Conservation (phyloP, 345 rosid genomes). For the Euphorbia peplus region DNA sequence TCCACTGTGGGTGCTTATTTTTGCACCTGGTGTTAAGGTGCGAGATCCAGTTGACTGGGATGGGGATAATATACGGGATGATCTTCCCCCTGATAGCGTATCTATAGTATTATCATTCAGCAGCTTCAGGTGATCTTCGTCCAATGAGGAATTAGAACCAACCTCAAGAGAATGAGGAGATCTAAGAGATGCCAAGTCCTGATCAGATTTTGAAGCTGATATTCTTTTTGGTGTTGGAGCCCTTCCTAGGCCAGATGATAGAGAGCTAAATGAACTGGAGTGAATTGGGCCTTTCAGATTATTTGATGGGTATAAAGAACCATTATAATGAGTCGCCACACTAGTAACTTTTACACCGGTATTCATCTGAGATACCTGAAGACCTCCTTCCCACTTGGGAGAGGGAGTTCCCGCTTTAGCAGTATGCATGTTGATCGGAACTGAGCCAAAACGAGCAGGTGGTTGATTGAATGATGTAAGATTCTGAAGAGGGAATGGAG, state of each 20-base stretch:
- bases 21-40: slow-evolving; percentile 40
- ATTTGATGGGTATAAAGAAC: slow-evolving; percentile 49
- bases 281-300: slow-evolving; percentile 47
- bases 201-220: slow-evolving; percentile 71
- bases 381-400: slow-evolving; percentile 61
- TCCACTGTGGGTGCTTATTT: slow-evolving; percentile 38
- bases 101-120: slow-evolving; percentile 41
- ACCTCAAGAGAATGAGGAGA: slow-evolving; percentile 52
- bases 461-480: slow-evolving; percentile 41
- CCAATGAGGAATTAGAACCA: slow-evolving; percentile 32
- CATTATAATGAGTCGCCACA: slow-evolving; percentile 33
- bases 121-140: slow-evolving; percentile 51
- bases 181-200: slow-evolving; percentile 70
- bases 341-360: slow-evolving; percentile 37
- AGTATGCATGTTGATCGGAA: slow-evolving; percentile 39
- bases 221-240: slow-evolving; percentile 41
- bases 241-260: slow-evolving; percentile 55
- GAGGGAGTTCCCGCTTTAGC: slow-evolving; percentile 46
- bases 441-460: slow-evolving; percentile 49
- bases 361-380: slow-evolving; percentile 39
- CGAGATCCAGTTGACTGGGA: slow-evolving; percentile 42
- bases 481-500: slow-evolving; percentile 46
- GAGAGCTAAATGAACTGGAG: slow-evolving; percentile 45
- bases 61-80: slow-evolving; percentile 60
- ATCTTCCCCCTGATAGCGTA: slow-evolving; percentile 35